These are phyloP conservation scores for Eutrema heterophyllum DNA, from an alignment of 345 rosid species.

Conservation along the genomic window DNA sequence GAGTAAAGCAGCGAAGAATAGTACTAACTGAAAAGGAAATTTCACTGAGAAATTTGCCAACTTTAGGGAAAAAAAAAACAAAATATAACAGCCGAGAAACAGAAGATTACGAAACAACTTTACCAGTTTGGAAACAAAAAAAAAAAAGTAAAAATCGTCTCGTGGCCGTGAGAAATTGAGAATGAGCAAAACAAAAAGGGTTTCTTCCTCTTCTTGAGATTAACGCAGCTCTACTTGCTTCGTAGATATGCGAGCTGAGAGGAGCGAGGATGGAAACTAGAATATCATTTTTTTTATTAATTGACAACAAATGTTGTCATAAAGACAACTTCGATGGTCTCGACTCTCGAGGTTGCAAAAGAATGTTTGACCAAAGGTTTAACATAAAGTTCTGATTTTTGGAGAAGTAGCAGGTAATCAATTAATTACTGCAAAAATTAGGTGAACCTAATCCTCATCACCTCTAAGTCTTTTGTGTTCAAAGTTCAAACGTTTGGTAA, in stretches of 20 bases:
- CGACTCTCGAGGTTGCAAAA: conserved; percentile 15
- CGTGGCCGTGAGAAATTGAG: not conserved
- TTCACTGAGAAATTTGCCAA: conserved; percentile 18
- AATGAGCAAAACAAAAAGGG: not conserved
- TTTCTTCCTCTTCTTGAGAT: conserved; percentile 9
- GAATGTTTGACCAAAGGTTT: conserved; percentile 21
- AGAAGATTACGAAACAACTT: not conserved
- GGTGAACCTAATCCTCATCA: not conserved
- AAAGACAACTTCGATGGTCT: conserved; percentile 19
- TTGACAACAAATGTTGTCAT: not conserved
- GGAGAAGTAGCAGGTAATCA: conserved; percentile 7
- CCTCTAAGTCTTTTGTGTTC: not conserved
- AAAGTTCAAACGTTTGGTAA: not conserved
- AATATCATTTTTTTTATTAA: not conserved
- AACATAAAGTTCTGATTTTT: not conserved
- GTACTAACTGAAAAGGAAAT: conserved; percentile 13
- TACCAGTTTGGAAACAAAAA: conserved; percentile 16
- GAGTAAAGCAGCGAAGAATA: conserved; percentile 18
- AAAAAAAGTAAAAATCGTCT: not conserved
- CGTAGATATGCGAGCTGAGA: not conserved
- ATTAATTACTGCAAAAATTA: conserved; percentile 7
- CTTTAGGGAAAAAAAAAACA: not conserved
- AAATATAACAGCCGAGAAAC: not conserved
- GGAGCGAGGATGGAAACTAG: not conserved
- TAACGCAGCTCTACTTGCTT: conserved; percentile 2